Percentiles rank a stretch among this genome's conserved stretches.
These are phyloP conservation scores for Lichenothelia convexa DNA, from an alignment of 495 filamentous ascomycete species.

Conservation along the genomic window DNA sequence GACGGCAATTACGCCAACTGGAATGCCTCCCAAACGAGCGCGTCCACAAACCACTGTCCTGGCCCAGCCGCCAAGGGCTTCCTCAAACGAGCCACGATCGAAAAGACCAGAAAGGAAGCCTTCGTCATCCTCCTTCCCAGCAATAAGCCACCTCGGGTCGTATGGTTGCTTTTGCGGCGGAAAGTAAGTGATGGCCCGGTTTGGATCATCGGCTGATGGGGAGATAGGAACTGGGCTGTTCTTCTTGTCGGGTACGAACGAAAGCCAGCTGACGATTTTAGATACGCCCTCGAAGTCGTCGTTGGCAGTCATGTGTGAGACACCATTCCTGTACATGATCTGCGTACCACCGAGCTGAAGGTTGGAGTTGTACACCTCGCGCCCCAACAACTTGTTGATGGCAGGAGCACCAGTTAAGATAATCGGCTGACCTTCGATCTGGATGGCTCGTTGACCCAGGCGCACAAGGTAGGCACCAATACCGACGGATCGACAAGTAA, in stretches of 20 bases:
- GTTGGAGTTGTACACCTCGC: constrained; percentile 98
- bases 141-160: constrained; percentile 85
- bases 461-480: constrained; percentile 98
- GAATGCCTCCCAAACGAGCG: constrained; percentile 91
- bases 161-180: constrained; percentile 80
- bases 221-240: constrained; percentile 73
- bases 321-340: constrained; percentile 99
- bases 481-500: constrained; percentile 81
- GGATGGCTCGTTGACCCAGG: constrained; percentile 91
- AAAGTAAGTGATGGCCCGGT: constrained; percentile 72
- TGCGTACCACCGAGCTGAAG: constrained; percentile 96
- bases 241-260: constrained; percentile 89
- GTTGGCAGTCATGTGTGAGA: constrained; percentile 93
- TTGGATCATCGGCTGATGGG: constrained; percentile 73
- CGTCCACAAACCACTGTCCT: constrained; percentile 92
- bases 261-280: constrained; percentile 96
- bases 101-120: constrained; percentile 84
- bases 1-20: constrained; percentile 94
- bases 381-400: constrained; percentile 93
- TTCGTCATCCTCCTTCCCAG: constrained; percentile 72
- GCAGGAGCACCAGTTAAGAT: constrained; percentile 95
- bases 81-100: constrained; percentile 90
- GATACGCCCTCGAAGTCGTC: constrained; percentile 96
- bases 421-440: constrained; percentile 97
- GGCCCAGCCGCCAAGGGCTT: constrained; percentile 92